Base-by-base conservation (phyloP, 805 yeast species). In the Metschnikowia cerradonensis region DNA sequence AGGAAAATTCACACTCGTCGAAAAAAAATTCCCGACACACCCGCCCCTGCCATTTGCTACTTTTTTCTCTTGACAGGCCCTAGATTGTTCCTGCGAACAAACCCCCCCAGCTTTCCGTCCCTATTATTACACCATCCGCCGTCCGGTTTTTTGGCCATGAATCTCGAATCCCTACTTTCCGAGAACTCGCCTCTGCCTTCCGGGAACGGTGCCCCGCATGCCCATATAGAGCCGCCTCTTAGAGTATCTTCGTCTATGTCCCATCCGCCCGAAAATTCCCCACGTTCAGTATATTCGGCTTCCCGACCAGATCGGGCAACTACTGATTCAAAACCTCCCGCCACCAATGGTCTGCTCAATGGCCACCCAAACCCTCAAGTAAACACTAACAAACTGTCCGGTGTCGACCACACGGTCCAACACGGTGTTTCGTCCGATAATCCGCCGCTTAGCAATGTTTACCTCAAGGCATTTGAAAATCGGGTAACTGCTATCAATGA, bases 131-230 rank as follows among this genome's bases (percentile, higher is more conserved):
- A 33, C 38, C 45, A 22, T n/a, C 45, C 19, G 45, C 38, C 37
- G 36, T 11, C 39, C 26, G 38, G 41, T 19, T 49, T 36, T 37
- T 42, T 45, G 33, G 50, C 50, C 42, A 58, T 58, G 61, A 58
- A 58, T 30, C 61, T 58, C 36, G 60, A 50, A 42, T 57, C 61
- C 10, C 52, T 58, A 36, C 60, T 58, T 37, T 52, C 58, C 33
- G 61, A 55, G 42, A 52, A 17, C 41, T 37, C 54, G 35, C 54
- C 54, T 46, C 56, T 58, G 22, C 48, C 44, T 20, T 8, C 44
- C 47, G 47, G 45, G 31, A 32, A 36, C 19, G 38, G 31, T 17
- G 22, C 36, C 34, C 20, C 26, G 8, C 37, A 32, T 31, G 34
- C 47, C 23, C 32, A 15, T 26, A 15, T 13, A 13, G 36, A 14